Evolutionary conservation across 1,139 yeast species (phyloP).

Genomic region (Pichia sp.): DNA sequence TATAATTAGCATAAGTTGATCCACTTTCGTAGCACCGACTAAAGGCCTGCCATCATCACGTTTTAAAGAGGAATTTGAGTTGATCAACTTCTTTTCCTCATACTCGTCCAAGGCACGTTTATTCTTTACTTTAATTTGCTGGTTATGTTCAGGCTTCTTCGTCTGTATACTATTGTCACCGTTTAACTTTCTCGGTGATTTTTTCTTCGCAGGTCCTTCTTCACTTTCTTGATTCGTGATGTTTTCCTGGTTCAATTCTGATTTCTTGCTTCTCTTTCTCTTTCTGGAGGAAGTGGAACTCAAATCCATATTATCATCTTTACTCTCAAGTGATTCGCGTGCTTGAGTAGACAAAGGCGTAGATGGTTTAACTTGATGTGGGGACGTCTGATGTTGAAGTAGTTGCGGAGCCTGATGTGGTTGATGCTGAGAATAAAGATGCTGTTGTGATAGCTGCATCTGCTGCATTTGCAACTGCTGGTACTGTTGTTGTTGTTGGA

Average conservation of each 20-base stretch:
- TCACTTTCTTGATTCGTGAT: background rate
- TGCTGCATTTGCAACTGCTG: conserved; percentile 10
- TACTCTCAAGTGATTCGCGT: too few species aligned
- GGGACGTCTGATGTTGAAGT: conserved; percentile 9
- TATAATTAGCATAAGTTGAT: conserved; percentile 81
- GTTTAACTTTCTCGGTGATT: background rate
- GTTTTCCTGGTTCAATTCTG: background rate
- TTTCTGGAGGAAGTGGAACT: too few species aligned
- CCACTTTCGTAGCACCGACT: conserved; percentile 83
- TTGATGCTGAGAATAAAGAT: conserved; percentile 18
- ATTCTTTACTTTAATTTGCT: background rate
- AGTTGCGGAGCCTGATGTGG: conserved; percentile 21
- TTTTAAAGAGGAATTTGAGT: conserved; percentile 31
- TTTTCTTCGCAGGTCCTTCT: background rate
- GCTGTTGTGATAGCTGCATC: conserved; percentile 8
- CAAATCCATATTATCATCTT: too few species aligned
- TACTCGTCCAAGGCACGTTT: background rate
- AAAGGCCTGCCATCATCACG: conserved; percentile 62
- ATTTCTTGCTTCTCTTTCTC: too few species aligned
- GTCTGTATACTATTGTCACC: background rate
- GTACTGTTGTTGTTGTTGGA: conserved; percentile 12
- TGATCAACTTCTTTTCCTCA: conserved; percentile 11
- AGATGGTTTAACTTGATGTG: too few species aligned
- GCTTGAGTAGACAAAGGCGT: too few species aligned
- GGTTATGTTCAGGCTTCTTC: too few species aligned